Percentiles rank a stretch among this genome's conserved stretches.
phyloP scores from a whole-genome alignment of 2,329 filamentous ascomycete genomes.

The Paraphoma chrysanthemicola region DNA sequence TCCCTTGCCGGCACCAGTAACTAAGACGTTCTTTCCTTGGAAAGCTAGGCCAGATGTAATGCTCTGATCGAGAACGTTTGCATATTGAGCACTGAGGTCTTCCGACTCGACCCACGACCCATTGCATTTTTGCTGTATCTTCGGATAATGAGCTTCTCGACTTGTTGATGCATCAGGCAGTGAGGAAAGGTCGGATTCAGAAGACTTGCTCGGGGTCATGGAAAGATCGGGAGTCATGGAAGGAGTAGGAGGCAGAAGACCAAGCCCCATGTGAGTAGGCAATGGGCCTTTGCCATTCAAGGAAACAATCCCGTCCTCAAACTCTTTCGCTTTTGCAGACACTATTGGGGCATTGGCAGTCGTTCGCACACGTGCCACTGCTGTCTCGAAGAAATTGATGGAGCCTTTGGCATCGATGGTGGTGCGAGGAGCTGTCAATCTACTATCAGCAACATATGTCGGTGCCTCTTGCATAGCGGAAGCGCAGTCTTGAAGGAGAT shows the following conservation, averaged over 20 bases:
- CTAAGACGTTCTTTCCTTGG: constrained; percentile 37
- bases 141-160: constrained; percentile 9
- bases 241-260: constrained; percentile 14
- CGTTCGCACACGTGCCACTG: constrained; percentile 2
- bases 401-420: constrained; percentile 15
- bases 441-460: constrained; percentile 9
- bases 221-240: constrained; percentile 15
- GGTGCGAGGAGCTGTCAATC: constrained; percentile 9
- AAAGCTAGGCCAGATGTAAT: constrained; percentile 17
- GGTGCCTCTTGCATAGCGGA: constrained; percentile 5
- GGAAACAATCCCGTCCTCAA: constrained; percentile 12
- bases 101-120: constrained; percentile 9
- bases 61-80: constrained; percentile 9
- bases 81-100: constrained; percentile 8
- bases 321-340: not conserved
- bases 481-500: constrained; percentile 14
- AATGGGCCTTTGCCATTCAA: constrained; percentile 7
- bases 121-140: constrained; percentile 13
- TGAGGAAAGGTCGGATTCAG: constrained; percentile 10
- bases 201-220: constrained; percentile 10
- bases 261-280: constrained; percentile 8
- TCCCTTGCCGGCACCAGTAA: constrained; percentile 47
- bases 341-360: not conserved
- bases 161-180: not conserved
- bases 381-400: constrained; percentile 12